These are phyloP conservation scores for Mortierella sp. DNA, from an alignment of 371 early-diverging fungal species.

Conservation along the genomic window DNA sequence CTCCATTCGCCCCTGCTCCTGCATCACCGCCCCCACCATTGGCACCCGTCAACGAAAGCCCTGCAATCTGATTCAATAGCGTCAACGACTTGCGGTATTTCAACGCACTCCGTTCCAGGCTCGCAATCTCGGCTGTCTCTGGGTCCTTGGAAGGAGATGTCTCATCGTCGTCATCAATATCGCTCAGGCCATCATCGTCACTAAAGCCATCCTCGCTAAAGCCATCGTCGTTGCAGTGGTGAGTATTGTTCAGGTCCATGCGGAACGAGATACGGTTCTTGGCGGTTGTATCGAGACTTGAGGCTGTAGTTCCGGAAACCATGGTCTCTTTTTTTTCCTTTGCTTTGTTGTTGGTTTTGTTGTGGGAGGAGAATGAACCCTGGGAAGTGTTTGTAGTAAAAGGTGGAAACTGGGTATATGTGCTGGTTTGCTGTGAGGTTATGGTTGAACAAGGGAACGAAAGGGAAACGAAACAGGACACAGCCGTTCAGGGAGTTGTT, in stretches of 20 bases:
- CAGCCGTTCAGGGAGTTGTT: neutral
- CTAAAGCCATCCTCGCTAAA: constrained; percentile 24
- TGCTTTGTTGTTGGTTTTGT: neutral
- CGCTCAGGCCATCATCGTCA: constrained; percentile 15
- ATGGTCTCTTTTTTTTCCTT: constrained; percentile 27
- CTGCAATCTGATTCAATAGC: constrained; percentile 42
- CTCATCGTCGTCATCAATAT: constrained; percentile 41
- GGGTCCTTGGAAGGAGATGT: constrained; percentile 34
- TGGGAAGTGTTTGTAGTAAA: too few species aligned
- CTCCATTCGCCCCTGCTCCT: constrained; percentile 15
- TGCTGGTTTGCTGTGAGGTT: neutral
- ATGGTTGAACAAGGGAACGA: neutral
- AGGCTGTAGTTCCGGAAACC: constrained; percentile 24
- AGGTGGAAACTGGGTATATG: neutral
- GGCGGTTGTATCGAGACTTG: constrained; percentile 9
- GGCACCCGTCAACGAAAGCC: constrained; percentile 12
- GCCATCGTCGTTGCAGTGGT: constrained; percentile 21
- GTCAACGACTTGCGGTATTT: constrained; percentile 57
- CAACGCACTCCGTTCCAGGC: constrained; percentile 35
- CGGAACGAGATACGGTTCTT: constrained; percentile 52
- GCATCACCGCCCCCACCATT: neutral
- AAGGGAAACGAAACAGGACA: neutral
- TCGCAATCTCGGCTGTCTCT: constrained; percentile 54
- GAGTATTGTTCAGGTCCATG: constrained; percentile 43
- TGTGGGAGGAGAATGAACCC: neutral